Conservation (phyloP, 257 asterid genomes). For the Orobanche coerulescens region DNA sequence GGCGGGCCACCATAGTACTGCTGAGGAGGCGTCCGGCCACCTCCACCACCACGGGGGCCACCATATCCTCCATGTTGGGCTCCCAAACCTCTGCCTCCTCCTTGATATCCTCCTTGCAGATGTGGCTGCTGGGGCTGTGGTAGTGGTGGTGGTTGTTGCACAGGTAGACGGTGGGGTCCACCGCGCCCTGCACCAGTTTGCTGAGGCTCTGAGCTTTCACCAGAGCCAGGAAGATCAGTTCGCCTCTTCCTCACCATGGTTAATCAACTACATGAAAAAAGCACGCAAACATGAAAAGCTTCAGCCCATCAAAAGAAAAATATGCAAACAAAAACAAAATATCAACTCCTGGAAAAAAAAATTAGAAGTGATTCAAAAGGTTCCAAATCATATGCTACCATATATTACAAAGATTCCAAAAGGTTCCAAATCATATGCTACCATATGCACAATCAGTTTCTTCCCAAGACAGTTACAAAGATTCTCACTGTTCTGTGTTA, state of each 20-base stretch:
- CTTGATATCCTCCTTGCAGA: constrained; percentile 41
- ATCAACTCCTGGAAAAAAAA: not conserved
- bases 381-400: too few species aligned
- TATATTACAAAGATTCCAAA: too few species aligned
- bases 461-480: too few species aligned
- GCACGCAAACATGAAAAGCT: not conserved
- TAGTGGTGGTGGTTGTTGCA: constrained; percentile 35
- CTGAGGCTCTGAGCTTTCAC: constrained; percentile 57
- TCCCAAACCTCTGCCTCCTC: constrained; percentile 44
- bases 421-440: too few species aligned
- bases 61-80: constrained; percentile 44
- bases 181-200: constrained; percentile 50
- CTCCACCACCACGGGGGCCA: constrained; percentile 41
- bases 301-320: not conserved
- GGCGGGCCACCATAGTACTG: constrained; percentile 23
- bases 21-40: constrained; percentile 32
- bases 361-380: not conserved
- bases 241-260: constrained; percentile 76
- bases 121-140: constrained; percentile 33
- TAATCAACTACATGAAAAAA: constrained; percentile 28
- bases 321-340: not conserved
- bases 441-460: too few species aligned
- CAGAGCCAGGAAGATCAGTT: constrained; percentile 50
- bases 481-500: too few species aligned
- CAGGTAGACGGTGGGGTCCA: constrained; percentile 43